These are phyloP conservation scores for Neofusicoccum cordaticola DNA, from an alignment of 2,329 filamentous ascomycete species.

Conservation along the genomic window DNA sequence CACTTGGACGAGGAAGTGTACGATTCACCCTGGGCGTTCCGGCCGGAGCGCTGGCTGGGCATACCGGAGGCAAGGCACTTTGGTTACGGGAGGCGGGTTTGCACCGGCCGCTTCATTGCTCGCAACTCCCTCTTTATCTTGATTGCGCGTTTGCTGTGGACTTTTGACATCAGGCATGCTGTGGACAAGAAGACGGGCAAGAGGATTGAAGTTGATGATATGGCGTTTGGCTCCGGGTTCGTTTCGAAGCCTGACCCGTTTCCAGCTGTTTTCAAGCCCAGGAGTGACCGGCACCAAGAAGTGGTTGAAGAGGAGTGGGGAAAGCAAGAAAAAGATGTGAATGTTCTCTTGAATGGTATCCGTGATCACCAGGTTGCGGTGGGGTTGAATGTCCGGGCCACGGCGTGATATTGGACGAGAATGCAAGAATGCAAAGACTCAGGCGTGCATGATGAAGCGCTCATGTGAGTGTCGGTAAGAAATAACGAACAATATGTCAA, in stretches of 20 bases:
- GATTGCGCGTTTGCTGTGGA: conserved; percentile 51
- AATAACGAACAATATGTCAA: no score
- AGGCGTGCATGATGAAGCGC: no score
- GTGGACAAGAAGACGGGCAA: conserved; percentile 20
- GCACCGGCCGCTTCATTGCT: conserved; percentile 35
- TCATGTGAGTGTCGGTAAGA: no score
- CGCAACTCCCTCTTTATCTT: conserved; percentile 43
- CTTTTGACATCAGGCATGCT: conserved; percentile 44
- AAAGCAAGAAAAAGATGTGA: conserved; percentile 15
- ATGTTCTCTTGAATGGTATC: conserved; percentile 16
- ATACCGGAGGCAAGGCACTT: conserved; percentile 28
- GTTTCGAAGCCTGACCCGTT: conserved; percentile 26
- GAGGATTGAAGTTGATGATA: conserved; percentile 23
- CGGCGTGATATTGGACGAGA: no score
- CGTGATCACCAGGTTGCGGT: conserved; percentile 22
- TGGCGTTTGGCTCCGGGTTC: conserved; percentile 24
- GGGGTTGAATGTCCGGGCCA: conserved; percentile 13
- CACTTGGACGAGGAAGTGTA: conserved; percentile 25
- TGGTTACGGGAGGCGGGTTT: conserved; percentile 51
- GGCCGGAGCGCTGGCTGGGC: conserved; percentile 35
- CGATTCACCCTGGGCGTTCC: conserved; percentile 29
- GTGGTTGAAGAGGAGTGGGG: conserved; percentile 26
- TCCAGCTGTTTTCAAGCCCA: conserved; percentile 26
- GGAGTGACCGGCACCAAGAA: conserved; percentile 22
- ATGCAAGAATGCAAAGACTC: no score